Base-by-base conservation (phyloP, 495 filamentous ascomycete genomes). In the Tuber umbilicatum region DNA sequence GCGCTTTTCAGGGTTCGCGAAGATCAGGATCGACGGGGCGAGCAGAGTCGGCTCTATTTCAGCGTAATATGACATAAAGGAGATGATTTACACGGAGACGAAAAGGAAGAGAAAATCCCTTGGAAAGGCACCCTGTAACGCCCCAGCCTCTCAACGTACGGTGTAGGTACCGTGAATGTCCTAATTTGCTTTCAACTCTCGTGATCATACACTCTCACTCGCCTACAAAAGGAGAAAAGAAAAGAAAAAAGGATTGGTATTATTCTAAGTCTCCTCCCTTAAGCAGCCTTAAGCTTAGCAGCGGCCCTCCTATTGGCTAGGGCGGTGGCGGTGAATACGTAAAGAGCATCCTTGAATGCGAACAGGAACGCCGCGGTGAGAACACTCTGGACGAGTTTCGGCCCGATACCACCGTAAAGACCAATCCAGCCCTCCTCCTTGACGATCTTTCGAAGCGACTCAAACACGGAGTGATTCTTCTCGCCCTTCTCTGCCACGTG, bases 291-390 rank as follows among this genome's bases (percentile, higher is more conserved):
- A 17, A 83, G 70, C 69, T 82, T 85, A 38, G 82, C 72, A 14
- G 86, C 86, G 60, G 87, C 80, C 74, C 83, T 86, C 76, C 85
- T 86, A 37, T 81, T 81, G 3, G 72, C 72, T 38, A 89, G 83
- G 37, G 88, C 84, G 9, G 86, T 84, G 16, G 90, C 84, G 73
- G 89, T 91, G 75, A 85, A 83, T 40, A 88, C 87, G 83, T 91
- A 93, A 16, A 93, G 82, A 5, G 89, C 93, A 84, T 99, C 95
- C 87, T 99, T 99, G 85, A 99, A 97, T 21, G 94, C 94, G 82
- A 99, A 99, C 73, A 99, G 86, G 84, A 97, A 95, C 31, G 95
- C 95, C 31, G 95, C 95, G 14, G 96, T 99, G 71, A 98, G 88
- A 14, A 97, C 95, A 83, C 93, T 97, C 85, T 99, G 95, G 21